Base-by-base conservation (phyloP, 2,329 filamentous ascomycete genomes). In the Fusarium miscanthi region DNA sequence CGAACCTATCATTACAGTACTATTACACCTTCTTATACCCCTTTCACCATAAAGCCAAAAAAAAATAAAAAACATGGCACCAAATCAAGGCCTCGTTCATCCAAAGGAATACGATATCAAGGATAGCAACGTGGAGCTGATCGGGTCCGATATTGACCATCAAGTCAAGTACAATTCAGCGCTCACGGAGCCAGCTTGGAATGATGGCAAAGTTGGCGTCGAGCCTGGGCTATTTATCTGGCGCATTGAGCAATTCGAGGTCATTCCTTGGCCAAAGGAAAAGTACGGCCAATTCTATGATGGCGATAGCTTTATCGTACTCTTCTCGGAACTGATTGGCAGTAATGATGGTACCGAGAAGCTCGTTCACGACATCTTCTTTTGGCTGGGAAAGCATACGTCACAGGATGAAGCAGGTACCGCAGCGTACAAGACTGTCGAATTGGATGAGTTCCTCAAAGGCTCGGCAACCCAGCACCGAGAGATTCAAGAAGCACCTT, bases 381-480 rank as follows among this genome's bases (percentile, higher is more conserved):
- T 92, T 82, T 93, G 90, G 90, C 85, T 92, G 2, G 91, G 91
- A 8, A 84, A 80, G 57, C 87, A 91, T 76, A 92, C 90, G 1
- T 87, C 88, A 5, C 89, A 92, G 81, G 91, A 92, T 71, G 91
- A 93, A 81, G 90, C 90, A 4, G 91, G 90, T 21, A 89, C 88
- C 0, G 91, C 91, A 1, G 90, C 91, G 4, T 91, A 93, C 82
- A 93, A 92, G 83, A 91, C 90, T 0, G 90, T 92, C 30, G 91
- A 92, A 80, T 83, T 93, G 21, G 91, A 92, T 74, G 90, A 92
- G 80, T 92, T 91, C 76, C 79, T 93, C 54, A 82, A 85, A 43
- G 90, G 90, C 5, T 81, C 84, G 1, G 90, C 90, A 2, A 88
- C 85, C 5, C 91, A 92, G 81, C 87, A 92, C 77, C 88, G 90